Conservation (phyloP, 176 grass and related monocot species). For the Hyparrhenia diplandra region DNA sequence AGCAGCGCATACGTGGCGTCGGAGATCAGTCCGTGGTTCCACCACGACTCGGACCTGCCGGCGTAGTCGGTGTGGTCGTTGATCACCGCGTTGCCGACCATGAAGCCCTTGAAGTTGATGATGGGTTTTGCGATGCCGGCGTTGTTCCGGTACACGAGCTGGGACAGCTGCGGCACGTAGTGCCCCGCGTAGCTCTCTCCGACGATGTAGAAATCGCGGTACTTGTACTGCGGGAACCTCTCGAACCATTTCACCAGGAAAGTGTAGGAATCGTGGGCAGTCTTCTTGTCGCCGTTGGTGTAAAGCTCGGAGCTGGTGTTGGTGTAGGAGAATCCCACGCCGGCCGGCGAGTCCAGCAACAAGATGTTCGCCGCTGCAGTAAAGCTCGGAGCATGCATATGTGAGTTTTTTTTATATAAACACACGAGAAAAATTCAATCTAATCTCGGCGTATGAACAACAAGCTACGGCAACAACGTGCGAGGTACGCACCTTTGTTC, state of each 20-base stretch:
- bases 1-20: constrained; percentile 26
- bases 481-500: constrained; percentile 57
- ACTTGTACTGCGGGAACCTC: constrained; percentile 59
- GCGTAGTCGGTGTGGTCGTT: constrained; percentile 29
- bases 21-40: constrained; percentile 56
- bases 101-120: constrained; percentile 35
- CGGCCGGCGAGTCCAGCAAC: constrained; percentile 82
- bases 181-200: constrained; percentile 67
- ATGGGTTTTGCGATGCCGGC: neutral
- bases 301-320: constrained; percentile 73
- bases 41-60: constrained; percentile 50
- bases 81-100: constrained; percentile 53
- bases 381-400: no score
- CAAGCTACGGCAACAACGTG: no score
- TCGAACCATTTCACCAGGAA: constrained; percentile 54
- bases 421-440: neutral
- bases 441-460: no score
- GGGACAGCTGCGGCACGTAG: constrained; percentile 32
- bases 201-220: constrained; percentile 59
- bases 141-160: constrained; percentile 15
- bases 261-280: constrained; percentile 47
- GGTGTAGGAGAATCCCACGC: constrained; percentile 88
- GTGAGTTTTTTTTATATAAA: no score
- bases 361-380: constrained; percentile 78
- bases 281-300: constrained; percentile 54